Evolutionary conservation across 2,329 filamentous ascomycete species (phyloP).

Genomic region (Colletotrichum ledebouriae): DNA sequence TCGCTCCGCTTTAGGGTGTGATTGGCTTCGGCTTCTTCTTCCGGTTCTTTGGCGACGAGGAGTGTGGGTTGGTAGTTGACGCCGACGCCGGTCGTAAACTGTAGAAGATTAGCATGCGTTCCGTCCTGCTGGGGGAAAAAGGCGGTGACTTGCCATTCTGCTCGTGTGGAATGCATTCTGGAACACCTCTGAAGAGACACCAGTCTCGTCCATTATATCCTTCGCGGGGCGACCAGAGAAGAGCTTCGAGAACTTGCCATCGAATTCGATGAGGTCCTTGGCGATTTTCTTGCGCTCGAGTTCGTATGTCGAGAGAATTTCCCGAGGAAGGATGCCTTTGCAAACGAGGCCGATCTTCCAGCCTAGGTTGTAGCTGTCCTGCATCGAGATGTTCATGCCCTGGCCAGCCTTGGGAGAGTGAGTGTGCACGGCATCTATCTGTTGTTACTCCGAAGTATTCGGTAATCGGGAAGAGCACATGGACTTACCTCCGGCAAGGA

Average conservation of each 20-base stretch:
- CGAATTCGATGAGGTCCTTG: slow-evolving; percentile 68
- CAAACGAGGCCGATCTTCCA: slow-evolving; percentile 67
- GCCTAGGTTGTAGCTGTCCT: slow-evolving; percentile 71
- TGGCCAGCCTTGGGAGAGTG: slow-evolving; percentile 74
- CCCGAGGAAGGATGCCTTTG: slow-evolving; percentile 57
- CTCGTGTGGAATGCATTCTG: slow-evolving; percentile 71
- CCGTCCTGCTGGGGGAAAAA: too few species aligned
- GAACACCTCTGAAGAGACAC: slow-evolving; percentile 73
- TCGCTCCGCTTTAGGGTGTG: slow-evolving; percentile 58
- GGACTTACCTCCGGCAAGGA: slow-evolving; percentile 68
- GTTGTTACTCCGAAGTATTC: background rate
- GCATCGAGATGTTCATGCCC: slow-evolving; percentile 81
- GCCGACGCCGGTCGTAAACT: slow-evolving; percentile 47
- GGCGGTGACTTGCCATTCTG: slow-evolving; percentile 52
- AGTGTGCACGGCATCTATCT: slow-evolving; percentile 69
- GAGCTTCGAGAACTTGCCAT: slow-evolving; percentile 68
- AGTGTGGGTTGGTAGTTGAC: slow-evolving; percentile 70
- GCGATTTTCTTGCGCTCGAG: slow-evolving; percentile 70
- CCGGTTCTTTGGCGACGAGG: slow-evolving; percentile 67
- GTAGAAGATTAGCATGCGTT: background rate
- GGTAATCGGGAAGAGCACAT: background rate
- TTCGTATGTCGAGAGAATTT: slow-evolving; percentile 64
- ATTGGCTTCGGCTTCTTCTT: slow-evolving; percentile 44
- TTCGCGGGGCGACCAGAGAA: slow-evolving; percentile 70
- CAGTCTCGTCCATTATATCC: slow-evolving; percentile 70